Evolutionary conservation across 208 protist species (phyloP).

Genomic region (Wallacemonas sp.): DNA sequence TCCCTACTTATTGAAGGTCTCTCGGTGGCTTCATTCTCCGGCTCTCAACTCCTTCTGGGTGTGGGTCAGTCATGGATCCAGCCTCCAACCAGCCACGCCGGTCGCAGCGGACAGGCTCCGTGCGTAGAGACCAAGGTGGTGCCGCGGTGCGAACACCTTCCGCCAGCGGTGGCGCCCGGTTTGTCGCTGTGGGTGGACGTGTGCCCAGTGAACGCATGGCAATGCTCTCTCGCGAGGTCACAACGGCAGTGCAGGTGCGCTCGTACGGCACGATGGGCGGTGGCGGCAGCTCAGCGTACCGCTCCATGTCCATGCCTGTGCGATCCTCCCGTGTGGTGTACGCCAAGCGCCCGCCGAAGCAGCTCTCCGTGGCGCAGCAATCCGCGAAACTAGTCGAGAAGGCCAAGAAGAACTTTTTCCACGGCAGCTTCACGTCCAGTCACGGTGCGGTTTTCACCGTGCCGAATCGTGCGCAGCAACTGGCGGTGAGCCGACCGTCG

Average conservation of each 20-base stretch:
- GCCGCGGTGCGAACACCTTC: slow-evolving; percentile 26
- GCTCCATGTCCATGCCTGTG: slow-evolving; percentile 63
- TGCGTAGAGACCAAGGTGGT: neutral
- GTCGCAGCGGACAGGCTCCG: neutral
- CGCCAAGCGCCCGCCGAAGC: slow-evolving; percentile 25
- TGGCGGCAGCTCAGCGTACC: slow-evolving; percentile 13
- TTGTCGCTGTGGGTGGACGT: slow-evolving; percentile 4
- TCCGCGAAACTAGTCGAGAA: slow-evolving; percentile 60
- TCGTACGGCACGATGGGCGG: slow-evolving; percentile 33
- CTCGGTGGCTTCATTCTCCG: too few relatives aligned
- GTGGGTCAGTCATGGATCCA: neutral
- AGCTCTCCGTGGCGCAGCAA: slow-evolving; percentile 63
- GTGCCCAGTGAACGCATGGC: slow-evolving; percentile 7
- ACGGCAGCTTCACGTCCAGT: slow-evolving; percentile 77
- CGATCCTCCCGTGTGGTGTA: slow-evolving; percentile 47
- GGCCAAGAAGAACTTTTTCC: slow-evolving; percentile 70
- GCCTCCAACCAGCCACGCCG: neutral
- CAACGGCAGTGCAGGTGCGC: slow-evolving; percentile 4
- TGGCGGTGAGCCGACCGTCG: slow-evolving; percentile 41
- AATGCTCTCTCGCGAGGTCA: neutral
- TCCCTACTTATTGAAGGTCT: too few relatives aligned
- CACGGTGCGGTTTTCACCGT: slow-evolving; percentile 75
- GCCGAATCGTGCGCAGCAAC: slow-evolving; percentile 57
- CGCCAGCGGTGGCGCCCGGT: slow-evolving; percentile 4
- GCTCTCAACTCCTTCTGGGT: too few relatives aligned